phyloP scores from a whole-genome alignment of 2,329 filamentous ascomycete species.

The Teratosphaeria zuluensis region DNA sequence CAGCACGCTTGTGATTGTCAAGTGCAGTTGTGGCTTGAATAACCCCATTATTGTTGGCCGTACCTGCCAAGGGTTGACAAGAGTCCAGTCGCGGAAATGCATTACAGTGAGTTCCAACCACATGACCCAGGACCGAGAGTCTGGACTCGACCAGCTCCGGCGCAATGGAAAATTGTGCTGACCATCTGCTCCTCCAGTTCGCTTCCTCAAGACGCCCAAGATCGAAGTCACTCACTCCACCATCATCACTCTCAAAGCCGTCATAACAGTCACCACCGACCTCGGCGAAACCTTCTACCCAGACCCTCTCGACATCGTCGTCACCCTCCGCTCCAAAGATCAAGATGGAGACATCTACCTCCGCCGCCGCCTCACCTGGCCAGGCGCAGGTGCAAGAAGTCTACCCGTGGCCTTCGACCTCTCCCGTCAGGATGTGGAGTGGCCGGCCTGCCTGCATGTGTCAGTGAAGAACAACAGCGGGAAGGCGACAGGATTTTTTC shows the following conservation, averaged over 20 bases:
- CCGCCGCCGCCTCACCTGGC: conserved; percentile 36
- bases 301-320: conserved; percentile 35
- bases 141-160: background rate
- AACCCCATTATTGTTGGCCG: background rate
- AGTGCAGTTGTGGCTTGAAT: background rate
- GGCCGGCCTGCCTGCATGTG: conserved; percentile 33
- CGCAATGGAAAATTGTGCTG: background rate
- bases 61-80: background rate
- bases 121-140: background rate
- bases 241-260: conserved; percentile 35
- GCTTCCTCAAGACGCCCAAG: conserved; percentile 57
- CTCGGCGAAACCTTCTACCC: conserved; percentile 55
- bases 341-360: conserved; percentile 31
- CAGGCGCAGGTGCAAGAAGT: conserved; percentile 30
- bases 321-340: conserved; percentile 26
- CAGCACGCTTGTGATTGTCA: background rate
- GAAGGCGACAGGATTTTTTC: conserved; percentile 22
- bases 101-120: conserved; percentile 6
- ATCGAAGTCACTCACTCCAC: conserved; percentile 30
- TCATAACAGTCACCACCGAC: conserved; percentile 59
- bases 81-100: conserved; percentile 2
- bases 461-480: conserved; percentile 21
- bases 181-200: conserved; percentile 29
- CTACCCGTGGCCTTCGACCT: conserved; percentile 35
- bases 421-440: conserved; percentile 28